Conservation (phyloP, 177 flowering plant species). For the Tripterygium wilfordii region DNA sequence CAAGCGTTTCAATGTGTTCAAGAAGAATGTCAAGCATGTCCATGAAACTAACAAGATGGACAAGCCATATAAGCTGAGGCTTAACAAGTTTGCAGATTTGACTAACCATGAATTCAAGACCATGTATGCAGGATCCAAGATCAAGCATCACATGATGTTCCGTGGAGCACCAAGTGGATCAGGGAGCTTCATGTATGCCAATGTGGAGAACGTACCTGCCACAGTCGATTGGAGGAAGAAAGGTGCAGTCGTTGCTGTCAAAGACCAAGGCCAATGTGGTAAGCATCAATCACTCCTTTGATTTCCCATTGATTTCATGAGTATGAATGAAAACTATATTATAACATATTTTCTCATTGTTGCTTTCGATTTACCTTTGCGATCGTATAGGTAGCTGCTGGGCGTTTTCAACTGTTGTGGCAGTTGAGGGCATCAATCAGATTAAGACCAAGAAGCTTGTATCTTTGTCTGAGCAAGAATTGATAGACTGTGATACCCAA, state of each 20-base stretch:
- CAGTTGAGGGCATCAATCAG: constrained; percentile 81
- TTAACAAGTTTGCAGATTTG: constrained; percentile 90
- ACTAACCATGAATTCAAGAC: constrained; percentile 72
- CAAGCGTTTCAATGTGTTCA: constrained; percentile 84
- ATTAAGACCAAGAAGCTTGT: constrained; percentile 62
- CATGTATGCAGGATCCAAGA: constrained; percentile 56
- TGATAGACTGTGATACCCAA: constrained; percentile 71
- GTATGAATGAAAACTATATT: too few relatives aligned
- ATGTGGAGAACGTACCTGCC: constrained; percentile 28
- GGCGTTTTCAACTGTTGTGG: constrained; percentile 89
- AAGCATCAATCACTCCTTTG: too few relatives aligned
- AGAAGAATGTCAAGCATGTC: constrained; percentile 57
- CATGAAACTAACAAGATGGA: constrained; percentile 59
- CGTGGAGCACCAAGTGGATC: constrained; percentile 29
- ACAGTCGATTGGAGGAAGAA: constrained; percentile 75
- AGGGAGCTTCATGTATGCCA: constrained; percentile 49
- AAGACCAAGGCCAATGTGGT: constrained; percentile 83
- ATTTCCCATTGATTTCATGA: too few relatives aligned
- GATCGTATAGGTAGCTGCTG: constrained; percentile 77
- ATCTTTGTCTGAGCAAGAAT: constrained; percentile 77
- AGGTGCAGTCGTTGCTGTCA: constrained; percentile 62
- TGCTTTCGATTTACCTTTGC: neutral
- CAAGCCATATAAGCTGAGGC: constrained; percentile 67
- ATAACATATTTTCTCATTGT: too few relatives aligned
- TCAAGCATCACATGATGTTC: constrained; percentile 58